These are phyloP conservation scores for Coniochaeta sp. DNA, from an alignment of 2,329 filamentous ascomycete genomes.

Conservation along the genomic window DNA sequence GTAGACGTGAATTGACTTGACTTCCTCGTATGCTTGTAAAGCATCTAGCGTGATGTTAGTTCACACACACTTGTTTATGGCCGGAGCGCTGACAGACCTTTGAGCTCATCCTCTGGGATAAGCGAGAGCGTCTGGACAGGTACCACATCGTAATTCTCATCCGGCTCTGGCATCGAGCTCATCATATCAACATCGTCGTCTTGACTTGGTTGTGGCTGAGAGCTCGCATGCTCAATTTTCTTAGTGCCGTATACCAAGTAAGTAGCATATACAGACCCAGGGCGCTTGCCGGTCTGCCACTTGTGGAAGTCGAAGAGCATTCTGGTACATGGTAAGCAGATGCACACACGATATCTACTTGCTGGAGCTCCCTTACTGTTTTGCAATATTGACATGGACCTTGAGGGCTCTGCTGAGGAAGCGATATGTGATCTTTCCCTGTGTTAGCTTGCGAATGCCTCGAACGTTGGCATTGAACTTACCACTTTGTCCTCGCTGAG, in stretches of 20 bases:
- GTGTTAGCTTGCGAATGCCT: background rate
- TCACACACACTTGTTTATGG: background rate
- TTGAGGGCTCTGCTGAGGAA: slow-evolving; percentile 74
- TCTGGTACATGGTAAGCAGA: slow-evolving; percentile 31
- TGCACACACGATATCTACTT: background rate
- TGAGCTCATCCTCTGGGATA: slow-evolving; percentile 63
- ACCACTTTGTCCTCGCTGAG: slow-evolving; percentile 70
- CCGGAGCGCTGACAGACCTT: slow-evolving; percentile 37
- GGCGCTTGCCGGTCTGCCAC: slow-evolving; percentile 66
- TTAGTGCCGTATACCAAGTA: slow-evolving; percentile 75
- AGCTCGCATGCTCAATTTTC: slow-evolving; percentile 23
- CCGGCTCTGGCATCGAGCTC: slow-evolving; percentile 54
- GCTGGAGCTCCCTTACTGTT: slow-evolving; percentile 55
- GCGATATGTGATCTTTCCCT: slow-evolving; percentile 72
- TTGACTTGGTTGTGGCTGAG: slow-evolving; percentile 20
- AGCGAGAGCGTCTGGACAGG: slow-evolving; percentile 56
- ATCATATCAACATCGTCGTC: slow-evolving; percentile 64
- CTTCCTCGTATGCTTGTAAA: slow-evolving; percentile 61
- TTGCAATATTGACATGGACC: slow-evolving; percentile 79
- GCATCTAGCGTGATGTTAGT: slow-evolving; percentile 40
- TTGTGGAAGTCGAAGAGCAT: slow-evolving; percentile 84
- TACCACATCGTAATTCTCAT: slow-evolving; percentile 40
- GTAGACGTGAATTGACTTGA: slow-evolving; percentile 79
- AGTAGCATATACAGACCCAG: slow-evolving; percentile 78
- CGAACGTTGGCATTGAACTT: slow-evolving; percentile 19